Conservation (phyloP, 371 early-diverging fungal genomes). For the Mortierella sp. region DNA sequence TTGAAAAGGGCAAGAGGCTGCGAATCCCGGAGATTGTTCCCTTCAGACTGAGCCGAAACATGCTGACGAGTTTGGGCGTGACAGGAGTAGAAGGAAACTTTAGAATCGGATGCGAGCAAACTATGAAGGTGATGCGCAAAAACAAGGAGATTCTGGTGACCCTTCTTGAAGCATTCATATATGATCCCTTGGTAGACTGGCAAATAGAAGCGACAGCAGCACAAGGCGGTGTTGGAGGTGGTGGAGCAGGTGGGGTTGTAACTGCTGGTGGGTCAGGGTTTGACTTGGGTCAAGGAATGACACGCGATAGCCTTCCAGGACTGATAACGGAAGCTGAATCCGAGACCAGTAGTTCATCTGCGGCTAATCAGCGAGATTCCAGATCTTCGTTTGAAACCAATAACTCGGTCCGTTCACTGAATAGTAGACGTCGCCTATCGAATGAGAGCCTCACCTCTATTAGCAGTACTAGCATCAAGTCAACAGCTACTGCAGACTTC, state of each 20-base stretch:
- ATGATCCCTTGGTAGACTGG: constrained; percentile 90
- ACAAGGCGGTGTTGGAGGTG: constrained; percentile 23
- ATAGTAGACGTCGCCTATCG: constrained; percentile 16
- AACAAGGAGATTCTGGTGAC: constrained; percentile 87
- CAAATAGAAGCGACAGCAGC: constrained; percentile 59
- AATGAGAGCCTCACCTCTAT: constrained; percentile 34
- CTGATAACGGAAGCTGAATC: constrained; percentile 15
- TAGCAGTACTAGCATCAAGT: constrained; percentile 32
- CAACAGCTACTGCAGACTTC: constrained; percentile 26
- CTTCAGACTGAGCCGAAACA: constrained; percentile 94
- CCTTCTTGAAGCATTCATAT: constrained; percentile 92
- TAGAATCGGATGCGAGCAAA: constrained; percentile 77
- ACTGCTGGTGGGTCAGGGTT: constrained; percentile 11
- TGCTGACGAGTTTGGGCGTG: constrained; percentile 82
- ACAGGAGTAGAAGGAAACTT: constrained; percentile 88
- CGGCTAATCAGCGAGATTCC: constrained; percentile 7
- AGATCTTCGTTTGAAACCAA: constrained; percentile 9
- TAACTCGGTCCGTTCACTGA: constrained; percentile 16
- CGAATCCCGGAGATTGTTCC: constrained; percentile 97
- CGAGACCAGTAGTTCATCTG: constrained; percentile 19
- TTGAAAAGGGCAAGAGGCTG: constrained; percentile 92
- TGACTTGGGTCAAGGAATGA: constrained; percentile 8
- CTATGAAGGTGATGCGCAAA: constrained; percentile 80
- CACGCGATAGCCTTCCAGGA: constrained; percentile 7
- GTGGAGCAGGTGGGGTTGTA: background rate